phyloP scores from a whole-genome alignment of 208 protist genomes.

The Trypanosoma scelopori region DNA sequence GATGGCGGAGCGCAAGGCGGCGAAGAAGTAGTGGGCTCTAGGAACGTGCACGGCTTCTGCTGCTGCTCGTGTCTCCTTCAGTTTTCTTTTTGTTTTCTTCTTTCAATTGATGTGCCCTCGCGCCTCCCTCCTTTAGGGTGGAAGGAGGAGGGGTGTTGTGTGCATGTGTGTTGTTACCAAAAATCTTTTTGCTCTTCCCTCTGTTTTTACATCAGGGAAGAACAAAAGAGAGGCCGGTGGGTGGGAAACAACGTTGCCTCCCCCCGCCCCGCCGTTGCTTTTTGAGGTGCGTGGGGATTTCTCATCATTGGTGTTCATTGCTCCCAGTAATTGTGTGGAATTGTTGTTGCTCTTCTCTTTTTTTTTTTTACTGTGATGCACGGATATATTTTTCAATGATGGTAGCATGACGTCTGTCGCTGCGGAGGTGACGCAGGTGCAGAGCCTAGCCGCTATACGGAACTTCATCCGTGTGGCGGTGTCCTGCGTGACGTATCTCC shows the following conservation, averaged over 20 bases:
- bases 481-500: conserved; percentile 74
- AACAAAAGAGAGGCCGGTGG: conserved; percentile 17
- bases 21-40: conserved; percentile 82
- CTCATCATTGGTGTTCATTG: neutral
- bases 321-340: neutral
- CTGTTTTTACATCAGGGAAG: conserved; percentile 20
- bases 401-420: conserved; percentile 29
- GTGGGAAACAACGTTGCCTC: no score
- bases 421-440: conserved; percentile 55
- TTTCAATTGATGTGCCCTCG: conserved; percentile 6
- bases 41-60: no score
- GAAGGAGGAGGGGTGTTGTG: neutral
- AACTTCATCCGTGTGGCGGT: conserved; percentile 79
- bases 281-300: no score
- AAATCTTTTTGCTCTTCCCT: no score
- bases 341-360: no score
- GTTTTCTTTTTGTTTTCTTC: conserved; percentile 16
- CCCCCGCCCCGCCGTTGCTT: no score
- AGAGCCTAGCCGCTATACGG: conserved; percentile 80
- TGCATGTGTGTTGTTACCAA: no score
- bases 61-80: neutral
- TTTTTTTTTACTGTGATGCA: conserved; percentile 19
- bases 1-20: conserved; percentile 89
- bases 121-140: neutral
- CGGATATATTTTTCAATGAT: conserved; percentile 7